phyloP scores from a whole-genome alignment of 2,329 filamentous ascomycete species.

The Samsoniella hepiali region DNA sequence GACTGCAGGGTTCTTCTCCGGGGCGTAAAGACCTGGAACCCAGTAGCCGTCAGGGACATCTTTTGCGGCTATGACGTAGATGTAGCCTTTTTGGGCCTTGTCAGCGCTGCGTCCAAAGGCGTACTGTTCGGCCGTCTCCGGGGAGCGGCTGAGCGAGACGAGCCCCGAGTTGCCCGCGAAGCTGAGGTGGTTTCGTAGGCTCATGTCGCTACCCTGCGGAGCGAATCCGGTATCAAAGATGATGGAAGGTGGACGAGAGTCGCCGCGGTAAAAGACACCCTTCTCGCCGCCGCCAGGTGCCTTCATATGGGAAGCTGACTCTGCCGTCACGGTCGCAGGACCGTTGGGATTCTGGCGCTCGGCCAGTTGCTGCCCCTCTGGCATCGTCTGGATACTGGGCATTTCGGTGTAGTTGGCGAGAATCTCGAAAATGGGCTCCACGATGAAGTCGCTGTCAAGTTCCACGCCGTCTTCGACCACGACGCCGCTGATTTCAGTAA shows the following conservation, averaged over 20 bases:
- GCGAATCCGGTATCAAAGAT: slow-evolving; percentile 16
- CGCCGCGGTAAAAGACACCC: slow-evolving; percentile 20
- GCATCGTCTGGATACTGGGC: too few species aligned
- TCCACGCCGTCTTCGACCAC: neutral
- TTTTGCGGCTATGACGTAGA: slow-evolving; percentile 13
- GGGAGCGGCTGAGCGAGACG: slow-evolving; percentile 1
- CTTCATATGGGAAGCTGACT: neutral
- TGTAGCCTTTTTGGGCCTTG: neutral
- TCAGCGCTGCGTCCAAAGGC: slow-evolving; percentile 14
- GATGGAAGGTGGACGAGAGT: slow-evolving; percentile 13
- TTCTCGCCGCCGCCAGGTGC: slow-evolving; percentile 3
- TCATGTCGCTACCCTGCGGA: slow-evolving; percentile 13
- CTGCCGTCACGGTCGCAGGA: neutral
- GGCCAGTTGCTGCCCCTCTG: too few species aligned
- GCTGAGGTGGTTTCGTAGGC: slow-evolving; percentile 15
- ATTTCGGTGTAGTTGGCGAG: too few species aligned
- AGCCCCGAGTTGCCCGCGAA: slow-evolving; percentile 14
- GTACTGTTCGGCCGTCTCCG: neutral
- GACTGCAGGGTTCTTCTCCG: neutral
- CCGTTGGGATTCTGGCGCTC: too few species aligned
- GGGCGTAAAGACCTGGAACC: slow-evolving; percentile 15
- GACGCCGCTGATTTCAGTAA: neutral
- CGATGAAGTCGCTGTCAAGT: neutral
- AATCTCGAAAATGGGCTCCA: neutral
- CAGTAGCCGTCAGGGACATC: slow-evolving; percentile 19